Percentiles rank a stretch among this genome's conserved stretches.
Conservation (phyloP, 192 early-diverging fungal genomes). For the Spinellus fusiger region DNA sequence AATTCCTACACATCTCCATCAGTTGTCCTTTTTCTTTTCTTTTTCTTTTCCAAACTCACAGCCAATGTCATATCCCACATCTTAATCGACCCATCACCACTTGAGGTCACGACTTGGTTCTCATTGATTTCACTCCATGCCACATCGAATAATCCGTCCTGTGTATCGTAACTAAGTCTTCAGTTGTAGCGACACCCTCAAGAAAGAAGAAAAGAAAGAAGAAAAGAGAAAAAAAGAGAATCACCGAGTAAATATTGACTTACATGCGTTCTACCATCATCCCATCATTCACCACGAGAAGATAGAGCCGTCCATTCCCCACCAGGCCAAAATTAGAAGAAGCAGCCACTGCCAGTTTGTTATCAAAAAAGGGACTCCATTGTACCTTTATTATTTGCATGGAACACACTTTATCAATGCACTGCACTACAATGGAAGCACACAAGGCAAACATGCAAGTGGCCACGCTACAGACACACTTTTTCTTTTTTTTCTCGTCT, state of each 20-base stretch:
- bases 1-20: slow-evolving; percentile 53
- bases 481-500: too few relatives aligned
- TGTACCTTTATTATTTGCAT: slow-evolving; percentile 52
- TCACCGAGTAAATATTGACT: slow-evolving; percentile 14
- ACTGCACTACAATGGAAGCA: not conserved
- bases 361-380: slow-evolving; percentile 93
- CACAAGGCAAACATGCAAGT: too few relatives aligned
- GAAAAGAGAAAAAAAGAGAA: not conserved
- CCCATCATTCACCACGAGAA: slow-evolving; percentile 51
- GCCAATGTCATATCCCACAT: slow-evolving; percentile 85
- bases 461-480: too few relatives aligned
- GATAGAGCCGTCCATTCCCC: slow-evolving; percentile 87
- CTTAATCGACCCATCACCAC: slow-evolving; percentile 94
- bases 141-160: slow-evolving; percentile 93
- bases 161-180: slow-evolving; percentile 81
- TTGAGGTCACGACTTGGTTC: slow-evolving; percentile 84
- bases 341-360: slow-evolving; percentile 78
- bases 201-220: slow-evolving; percentile 4
- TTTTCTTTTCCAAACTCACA: slow-evolving; percentile 46
- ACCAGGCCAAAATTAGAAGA: slow-evolving; percentile 96
- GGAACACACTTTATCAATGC: slow-evolving; percentile 1
- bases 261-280: slow-evolving; percentile 58
- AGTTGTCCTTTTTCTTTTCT: slow-evolving; percentile 6
- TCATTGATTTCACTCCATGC: slow-evolving; percentile 96
- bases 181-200: too few relatives aligned